Evolutionary conservation across 2,329 filamentous ascomycete species (phyloP), one percentile per base, ranked within the genome.

Genomic region (Aspergillus latus): DNA sequence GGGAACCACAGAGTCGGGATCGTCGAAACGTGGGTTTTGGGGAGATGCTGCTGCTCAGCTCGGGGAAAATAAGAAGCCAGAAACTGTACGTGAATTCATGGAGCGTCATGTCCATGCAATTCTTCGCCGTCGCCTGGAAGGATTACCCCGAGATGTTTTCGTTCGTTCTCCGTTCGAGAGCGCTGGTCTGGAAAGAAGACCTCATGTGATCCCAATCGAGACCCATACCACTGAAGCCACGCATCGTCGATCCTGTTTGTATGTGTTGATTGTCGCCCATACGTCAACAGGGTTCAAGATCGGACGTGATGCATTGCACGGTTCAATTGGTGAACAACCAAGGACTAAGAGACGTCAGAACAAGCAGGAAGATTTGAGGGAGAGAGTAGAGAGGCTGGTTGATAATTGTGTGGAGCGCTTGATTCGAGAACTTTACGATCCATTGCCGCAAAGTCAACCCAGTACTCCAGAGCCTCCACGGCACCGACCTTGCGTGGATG

Each of bases 231-330:
- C 77, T 8, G 76, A 81, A 61, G 63, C 71, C 21, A 80, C 78
- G 1, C 63, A 69, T 9, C 72, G 78, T 42, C 70, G 68, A 9
- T 77, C 77, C 45, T 74, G 77, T 5, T 67, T 80, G 37, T 85
- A 85, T 55, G 65, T 86, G 16, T 74, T 86, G 13, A 69, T 85
- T 11, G 79, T 84, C 10, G 82, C 82, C 1, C 79, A 80, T 26
- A 79, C 76, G 1, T 71, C 71, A 0, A 76, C 71, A 0, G 78
- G 78, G 1, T 76, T 80, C 57, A 75, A 71, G 34, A 71, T 86
- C 9, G 83, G 79, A 1, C 67, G 77, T 3, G 82, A 86, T 63
- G 77, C 74, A 62, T 70, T 85, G 1, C 78, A 78, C 44, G 74
- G 78, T 21, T 60, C 49, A 9, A 15, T 52, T 6, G 47, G 30